Evolutionary conservation across 352 stramenopile species (phyloP).

Genomic region (Aphanomyces stellatus): DNA sequence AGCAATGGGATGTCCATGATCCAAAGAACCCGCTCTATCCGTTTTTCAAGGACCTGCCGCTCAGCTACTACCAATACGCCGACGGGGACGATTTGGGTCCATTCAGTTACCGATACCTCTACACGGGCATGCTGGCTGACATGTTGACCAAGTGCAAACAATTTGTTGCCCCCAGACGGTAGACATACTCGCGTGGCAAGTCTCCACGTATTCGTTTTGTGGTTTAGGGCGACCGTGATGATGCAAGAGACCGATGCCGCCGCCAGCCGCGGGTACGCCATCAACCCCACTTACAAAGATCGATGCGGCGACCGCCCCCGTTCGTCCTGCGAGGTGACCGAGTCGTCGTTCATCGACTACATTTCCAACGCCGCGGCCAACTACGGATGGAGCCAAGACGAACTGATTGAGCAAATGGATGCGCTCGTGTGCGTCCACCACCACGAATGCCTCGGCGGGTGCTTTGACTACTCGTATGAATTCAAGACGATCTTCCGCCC

Average conservation of each 20-base stretch:
- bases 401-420: slow-evolving; percentile 42
- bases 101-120: slow-evolving; percentile 75
- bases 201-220: neutral
- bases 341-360: neutral
- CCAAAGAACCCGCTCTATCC: neutral
- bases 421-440: slow-evolving; percentile 50
- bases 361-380: slow-evolving; percentile 1
- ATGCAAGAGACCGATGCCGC: neutral
- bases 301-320: neutral
- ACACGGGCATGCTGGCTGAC: slow-evolving; percentile 34
- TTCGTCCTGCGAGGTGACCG: neutral
- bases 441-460: slow-evolving; percentile 38
- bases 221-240: neutral
- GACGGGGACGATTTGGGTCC: slow-evolving; percentile 37
- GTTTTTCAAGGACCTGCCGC: slow-evolving; percentile 18
- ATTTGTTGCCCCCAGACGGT: neutral
- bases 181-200: too few species aligned
- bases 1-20: neutral
- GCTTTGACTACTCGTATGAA: slow-evolving; percentile 31
- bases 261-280: too few species aligned
- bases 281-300: neutral
- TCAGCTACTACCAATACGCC: neutral
- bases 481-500: slow-evolving; percentile 42
- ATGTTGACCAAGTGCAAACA: slow-evolving; percentile 42
- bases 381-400: neutral